A percentile compares a stretch with the other conserved stretches of the same genome.
Evolutionary conservation across 2,329 filamentous ascomycete species (phyloP).

Genomic region (Mariannaea elegans): DNA sequence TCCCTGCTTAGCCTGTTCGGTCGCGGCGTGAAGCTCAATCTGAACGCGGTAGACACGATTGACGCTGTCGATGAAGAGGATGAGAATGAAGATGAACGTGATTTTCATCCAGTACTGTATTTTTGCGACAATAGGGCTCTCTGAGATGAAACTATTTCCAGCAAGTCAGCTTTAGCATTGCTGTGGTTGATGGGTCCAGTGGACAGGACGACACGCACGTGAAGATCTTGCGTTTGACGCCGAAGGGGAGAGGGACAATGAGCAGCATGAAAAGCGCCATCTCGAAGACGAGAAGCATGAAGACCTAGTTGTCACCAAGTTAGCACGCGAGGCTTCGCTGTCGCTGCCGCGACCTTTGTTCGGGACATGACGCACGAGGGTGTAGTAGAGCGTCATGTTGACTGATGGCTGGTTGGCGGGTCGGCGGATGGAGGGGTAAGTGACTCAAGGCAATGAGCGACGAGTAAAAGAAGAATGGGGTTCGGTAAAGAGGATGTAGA

Average conservation of each 20-base stretch:
- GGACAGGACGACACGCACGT: conserved; percentile 55
- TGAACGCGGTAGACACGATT: conserved; percentile 96
- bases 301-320: conserved; percentile 67
- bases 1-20: conserved; percentile 61
- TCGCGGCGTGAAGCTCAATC: conserved; percentile 79
- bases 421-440: conserved; percentile 38
- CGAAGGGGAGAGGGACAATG: conserved; percentile 89
- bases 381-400: conserved; percentile 68
- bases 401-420: conserved; percentile 38
- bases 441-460: conserved; percentile 3
- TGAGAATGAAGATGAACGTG: conserved; percentile 98
- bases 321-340: conserved; percentile 11
- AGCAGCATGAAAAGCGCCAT: conserved; percentile 83
- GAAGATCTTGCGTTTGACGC: conserved; percentile 85
- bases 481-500: background rate
- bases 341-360: background rate
- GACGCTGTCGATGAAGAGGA: conserved; percentile 97
- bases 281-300: conserved; percentile 82
- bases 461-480: background rate
- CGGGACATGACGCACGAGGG: conserved; percentile 52
- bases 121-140: conserved; percentile 85
- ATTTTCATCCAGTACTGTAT: conserved; percentile 99
- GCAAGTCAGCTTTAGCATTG: conserved; percentile 14
- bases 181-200: background rate
- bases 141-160: conserved; percentile 82